Evolutionary conservation across 2,329 filamentous ascomycete species (phyloP).

Genomic region (Nothopassalora personata): DNA sequence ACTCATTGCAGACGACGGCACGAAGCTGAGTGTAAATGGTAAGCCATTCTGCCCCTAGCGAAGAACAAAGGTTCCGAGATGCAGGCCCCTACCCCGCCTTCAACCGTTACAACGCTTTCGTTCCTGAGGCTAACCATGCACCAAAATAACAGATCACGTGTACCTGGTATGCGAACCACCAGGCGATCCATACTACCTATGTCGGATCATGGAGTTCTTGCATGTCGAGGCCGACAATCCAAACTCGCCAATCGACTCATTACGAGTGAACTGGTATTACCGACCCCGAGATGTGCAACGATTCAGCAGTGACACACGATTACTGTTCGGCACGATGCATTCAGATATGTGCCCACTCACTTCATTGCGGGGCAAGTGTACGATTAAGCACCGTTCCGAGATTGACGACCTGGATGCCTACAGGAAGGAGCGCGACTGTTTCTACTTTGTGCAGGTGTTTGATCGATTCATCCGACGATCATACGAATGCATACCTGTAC

Average conservation of each 20-base stretch:
- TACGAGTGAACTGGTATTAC: constrained; percentile 98
- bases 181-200: constrained; percentile 95
- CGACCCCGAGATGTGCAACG: constrained; percentile 92
- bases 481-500: constrained; percentile 92
- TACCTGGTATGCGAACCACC: constrained; percentile 97
- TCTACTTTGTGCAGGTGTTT: constrained; percentile 97
- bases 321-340: constrained; percentile 96
- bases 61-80: constrained; percentile 5
- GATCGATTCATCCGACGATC: constrained; percentile 97
- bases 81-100: constrained; percentile 24
- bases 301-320: constrained; percentile 81
- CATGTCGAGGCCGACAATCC: constrained; percentile 67
- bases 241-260: constrained; percentile 69
- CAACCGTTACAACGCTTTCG: constrained; percentile 1
- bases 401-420: constrained; percentile 78
- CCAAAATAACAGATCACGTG: constrained; percentile 61
- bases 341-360: constrained; percentile 92
- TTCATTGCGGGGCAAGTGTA: constrained; percentile 87
- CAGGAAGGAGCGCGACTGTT: constrained; percentile 76
- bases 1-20: constrained; percentile 86
- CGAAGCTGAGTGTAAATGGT: constrained; percentile 79
- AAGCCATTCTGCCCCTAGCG: constrained; percentile 37
- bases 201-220: constrained; percentile 96
- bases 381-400: constrained; percentile 81
- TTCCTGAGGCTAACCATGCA: constrained; percentile 34